phyloP scores from a whole-genome alignment of 306 rosid species.

The Arachis hypogaea region DNA sequence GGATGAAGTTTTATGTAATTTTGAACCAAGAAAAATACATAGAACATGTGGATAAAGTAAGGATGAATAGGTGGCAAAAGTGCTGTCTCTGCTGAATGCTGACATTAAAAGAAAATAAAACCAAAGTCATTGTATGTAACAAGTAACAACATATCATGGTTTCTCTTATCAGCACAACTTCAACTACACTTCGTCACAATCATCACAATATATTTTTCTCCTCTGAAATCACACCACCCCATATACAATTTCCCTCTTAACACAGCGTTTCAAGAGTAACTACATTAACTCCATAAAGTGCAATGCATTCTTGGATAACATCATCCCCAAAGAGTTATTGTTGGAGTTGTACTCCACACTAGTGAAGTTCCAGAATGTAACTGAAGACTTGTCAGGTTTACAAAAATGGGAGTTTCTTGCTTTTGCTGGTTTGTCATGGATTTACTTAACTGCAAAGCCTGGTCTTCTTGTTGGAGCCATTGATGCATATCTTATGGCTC shows the following conservation, averaged over 20 bases:
- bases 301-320: slow-evolving; percentile 54
- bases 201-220: slow-evolving; percentile 43
- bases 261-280: slow-evolving; percentile 45
- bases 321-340: slow-evolving; percentile 43
- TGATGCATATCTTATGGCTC: slow-evolving; percentile 81
- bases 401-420: slow-evolving; percentile 67
- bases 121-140: background rate
- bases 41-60: slow-evolving; percentile 51
- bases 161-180: slow-evolving; percentile 55
- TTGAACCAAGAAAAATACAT: slow-evolving; percentile 36
- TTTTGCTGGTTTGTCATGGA: slow-evolving; percentile 66
- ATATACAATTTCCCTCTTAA: slow-evolving; percentile 42
- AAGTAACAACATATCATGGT: slow-evolving; percentile 52
- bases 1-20: slow-evolving; percentile 34
- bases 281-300: slow-evolving; percentile 43
- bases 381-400: slow-evolving; percentile 57
- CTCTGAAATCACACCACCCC: slow-evolving; percentile 45
- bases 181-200: slow-evolving; percentile 49
- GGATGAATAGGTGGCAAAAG: slow-evolving; percentile 46
- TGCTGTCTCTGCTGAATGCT: slow-evolving; percentile 46
- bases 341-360: slow-evolving; percentile 39
- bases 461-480: slow-evolving; percentile 80
- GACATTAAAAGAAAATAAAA: slow-evolving; percentile 13
- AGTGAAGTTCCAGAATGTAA: slow-evolving; percentile 53
- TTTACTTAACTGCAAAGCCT: slow-evolving; percentile 81